Evolutionary conservation across 768 basidiomycete species (phyloP), one percentile per base, ranked within the genome.

Genomic region (Termitomyces sp.): DNA sequence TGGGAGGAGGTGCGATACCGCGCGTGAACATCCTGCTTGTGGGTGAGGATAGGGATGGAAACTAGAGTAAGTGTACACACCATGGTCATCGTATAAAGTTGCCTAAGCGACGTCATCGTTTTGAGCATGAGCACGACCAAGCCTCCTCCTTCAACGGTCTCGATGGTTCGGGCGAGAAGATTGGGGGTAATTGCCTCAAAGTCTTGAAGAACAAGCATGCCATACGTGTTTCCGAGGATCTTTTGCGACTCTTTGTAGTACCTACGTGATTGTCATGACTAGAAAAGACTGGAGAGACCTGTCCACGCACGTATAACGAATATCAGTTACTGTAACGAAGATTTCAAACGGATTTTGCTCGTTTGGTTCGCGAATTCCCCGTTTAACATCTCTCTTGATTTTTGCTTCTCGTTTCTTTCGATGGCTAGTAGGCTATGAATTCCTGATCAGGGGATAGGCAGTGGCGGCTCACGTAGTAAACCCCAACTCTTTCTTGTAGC

Each of bases 111-210:
- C 22, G 87, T 83, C 97, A 99, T 98, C 1, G 93, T 96, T 74
- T 96, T 95, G 18, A 99, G 77, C 49, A 99, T 76, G 26, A 98
- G 73, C 2, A 98, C 89, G 2, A 99, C 85, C 30, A 93, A 68
- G 0, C 92, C 92, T 26, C 97, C 97, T 14, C 97, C 97, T 68
- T 98, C 94, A 1, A 99, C 96, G 0, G 97, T 99, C 76, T 99
- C 97, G 52, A 98, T 93, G 14, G 97, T 98, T 59, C 96, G 81
- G 4, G 97, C 97, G 43, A 98, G 87, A 49, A 98, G 75, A 74
- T 99, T 99, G 16, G 97, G 97, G 2, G 97, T 99, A 60, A 99
- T 85, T 5, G 97, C 96, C 69, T 99, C 97, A 63, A 98, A 99
- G 67, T 98, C 97, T 73, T 98, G 97, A 49, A 99, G 76, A 1